Base-by-base conservation (phyloP, 139 green algal genomes). In the Picochlorum sp. region DNA sequence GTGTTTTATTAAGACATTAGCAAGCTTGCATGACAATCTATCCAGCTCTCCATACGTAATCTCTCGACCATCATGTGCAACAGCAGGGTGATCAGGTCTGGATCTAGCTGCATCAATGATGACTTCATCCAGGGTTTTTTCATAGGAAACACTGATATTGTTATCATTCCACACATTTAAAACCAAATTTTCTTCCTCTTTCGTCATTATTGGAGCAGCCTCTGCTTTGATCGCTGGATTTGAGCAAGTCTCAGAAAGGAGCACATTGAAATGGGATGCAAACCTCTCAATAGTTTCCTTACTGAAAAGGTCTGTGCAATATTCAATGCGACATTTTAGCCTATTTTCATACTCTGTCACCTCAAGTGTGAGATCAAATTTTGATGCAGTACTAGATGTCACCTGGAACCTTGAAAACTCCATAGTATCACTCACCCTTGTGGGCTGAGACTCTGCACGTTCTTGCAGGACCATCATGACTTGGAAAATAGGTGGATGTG, bases 401-500 rank as follows among this genome's bases (percentile, higher is more conserved):
- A 61, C 21, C 2, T 41, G 54, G 21, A 45, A 24, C 4, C 13
- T n/a, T 38, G 21, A n/a, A 18, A 45, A n/a, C 23, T 61, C 54
- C 23, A 41, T n/a, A 61, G 23, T 21, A 41, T 41, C 21, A n/a
- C 20, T 21, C 23, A 61, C 21, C 21, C 21, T 38, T 32, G 23
- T 41, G 1, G n/a, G 50, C 50, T 24, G 15, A 30, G 15, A 30
- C 16, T 30, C 15, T 32, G 21, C 23, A n/a, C 23, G 21, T 9
- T 66, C 59, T 37, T 66, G 59, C 34, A 71, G 46, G 4, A 65
- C 44, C 11, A 72, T 13, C 54, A 56, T 44, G 4, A 45, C 30
- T 38, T 72, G 65, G 52, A 56, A 66, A 13, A 72, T 56, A 14
- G 65, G 65, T n/a, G 56, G 30, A 54, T 63, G 28, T 44, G 15